phyloP scores from a whole-genome alignment of 2,329 filamentous ascomycete genomes.

The Ceratocystis huliohia region DNA sequence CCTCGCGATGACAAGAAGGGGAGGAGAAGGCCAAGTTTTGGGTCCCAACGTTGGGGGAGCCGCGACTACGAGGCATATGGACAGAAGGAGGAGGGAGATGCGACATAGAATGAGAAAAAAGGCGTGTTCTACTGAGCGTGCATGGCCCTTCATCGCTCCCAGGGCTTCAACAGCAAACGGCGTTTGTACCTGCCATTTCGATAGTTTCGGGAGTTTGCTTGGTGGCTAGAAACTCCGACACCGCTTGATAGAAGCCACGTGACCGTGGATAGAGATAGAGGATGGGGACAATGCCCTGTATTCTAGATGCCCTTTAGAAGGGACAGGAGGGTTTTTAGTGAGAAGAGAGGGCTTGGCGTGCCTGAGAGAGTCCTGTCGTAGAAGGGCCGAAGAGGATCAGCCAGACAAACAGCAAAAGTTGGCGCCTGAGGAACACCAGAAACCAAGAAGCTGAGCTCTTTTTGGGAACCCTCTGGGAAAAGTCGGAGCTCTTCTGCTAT shows the following conservation, averaged over 20 bases:
- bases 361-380: too few relatives aligned
- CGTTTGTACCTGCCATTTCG: conserved; percentile 16
- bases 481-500: neutral
- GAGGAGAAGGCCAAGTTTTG: conserved; percentile 8
- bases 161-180: neutral
- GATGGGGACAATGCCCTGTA: conserved; percentile 3
- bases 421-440: neutral
- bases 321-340: neutral
- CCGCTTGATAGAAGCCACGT: conserved; percentile 15
- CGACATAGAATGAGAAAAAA: neutral
- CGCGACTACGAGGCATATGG: too few relatives aligned
- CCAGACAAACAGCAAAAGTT: too few relatives aligned
- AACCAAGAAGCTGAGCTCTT: neutral
- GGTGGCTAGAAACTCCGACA: conserved; percentile 13
- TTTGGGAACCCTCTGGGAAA: conserved; percentile 7
- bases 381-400: too few relatives aligned
- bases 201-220: neutral
- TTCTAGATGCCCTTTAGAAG: neutral
- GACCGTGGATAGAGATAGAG: neutral
- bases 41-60: neutral
- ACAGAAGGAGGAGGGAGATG: neutral
- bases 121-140: too few relatives aligned
- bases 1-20: conserved; percentile 13
- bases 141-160: too few relatives aligned
- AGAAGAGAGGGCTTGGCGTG: too few relatives aligned